Evolutionary conservation across 2,329 filamentous ascomycete genomes (phyloP).

Genomic region (Aspergillus hiratsukae): DNA sequence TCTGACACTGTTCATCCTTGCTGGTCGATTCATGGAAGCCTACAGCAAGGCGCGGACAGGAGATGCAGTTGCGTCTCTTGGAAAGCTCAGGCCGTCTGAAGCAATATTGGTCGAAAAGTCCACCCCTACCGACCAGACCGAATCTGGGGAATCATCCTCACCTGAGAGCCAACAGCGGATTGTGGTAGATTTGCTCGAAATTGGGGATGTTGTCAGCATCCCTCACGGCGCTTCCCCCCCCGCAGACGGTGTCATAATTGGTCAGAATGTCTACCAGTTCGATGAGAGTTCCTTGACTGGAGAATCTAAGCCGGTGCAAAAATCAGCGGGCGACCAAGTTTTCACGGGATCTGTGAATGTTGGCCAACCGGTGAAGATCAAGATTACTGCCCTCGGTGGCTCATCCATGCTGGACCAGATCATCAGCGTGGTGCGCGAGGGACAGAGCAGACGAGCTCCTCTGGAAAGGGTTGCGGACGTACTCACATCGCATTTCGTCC

Average conservation of each 20-base stretch:
- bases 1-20: conserved; percentile 78
- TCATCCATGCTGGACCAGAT: conserved; percentile 50
- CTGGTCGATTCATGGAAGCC: conserved; percentile 59
- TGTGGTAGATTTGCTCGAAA: conserved; percentile 65
- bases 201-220: conserved; percentile 69
- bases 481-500: conserved; percentile 48
- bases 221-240: conserved; percentile 78
- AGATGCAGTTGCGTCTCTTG: conserved; percentile 75
- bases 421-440: conserved; percentile 46
- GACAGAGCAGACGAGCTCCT: conserved; percentile 46
- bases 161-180: conserved; percentile 41
- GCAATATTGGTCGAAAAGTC: conserved; percentile 58
- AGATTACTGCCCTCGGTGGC: conserved; percentile 42
- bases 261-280: conserved; percentile 60
- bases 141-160: not conserved
- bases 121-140: not conserved
- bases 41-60: conserved; percentile 90
- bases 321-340: conserved; percentile 39
- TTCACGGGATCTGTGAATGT: conserved; percentile 47
- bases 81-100: conserved; percentile 70
- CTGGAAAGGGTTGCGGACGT: conserved; percentile 46
- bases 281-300: conserved; percentile 85
- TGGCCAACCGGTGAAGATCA: conserved; percentile 42
- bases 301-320: conserved; percentile 45
- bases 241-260: conserved; percentile 65